Percentiles rank a stretch among this genome's conserved stretches.
Evolutionary conservation across 371 early-diverging fungal genomes (phyloP).

Genomic region (Apophysomyces sp.): DNA sequence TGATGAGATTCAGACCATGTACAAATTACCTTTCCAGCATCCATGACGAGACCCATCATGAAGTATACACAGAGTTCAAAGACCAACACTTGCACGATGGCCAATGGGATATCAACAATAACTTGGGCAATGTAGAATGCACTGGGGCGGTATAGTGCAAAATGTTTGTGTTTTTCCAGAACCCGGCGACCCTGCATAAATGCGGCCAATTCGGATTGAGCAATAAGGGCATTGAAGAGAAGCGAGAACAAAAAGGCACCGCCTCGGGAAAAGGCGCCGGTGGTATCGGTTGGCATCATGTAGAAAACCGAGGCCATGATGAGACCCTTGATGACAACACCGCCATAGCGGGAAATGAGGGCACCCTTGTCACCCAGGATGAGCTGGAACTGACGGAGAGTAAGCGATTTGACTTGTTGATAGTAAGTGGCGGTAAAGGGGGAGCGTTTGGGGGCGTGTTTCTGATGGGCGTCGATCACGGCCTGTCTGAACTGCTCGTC

Average conservation of each 20-base stretch:
- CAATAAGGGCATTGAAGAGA: conserved; percentile 59
- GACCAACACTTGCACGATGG: conserved; percentile 42
- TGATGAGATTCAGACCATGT: too few relatives aligned
- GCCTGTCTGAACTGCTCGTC: conserved; percentile 43
- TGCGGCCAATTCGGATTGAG: conserved; percentile 54
- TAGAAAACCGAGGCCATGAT: conserved; percentile 70
- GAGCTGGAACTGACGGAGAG: conserved; percentile 52
- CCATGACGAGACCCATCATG: conserved; percentile 52
- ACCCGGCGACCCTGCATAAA: conserved; percentile 60
- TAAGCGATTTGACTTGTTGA: conserved; percentile 45
- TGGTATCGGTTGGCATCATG: conserved; percentile 43
- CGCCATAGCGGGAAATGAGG: conserved; percentile 52
- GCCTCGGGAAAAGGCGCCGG: conserved; percentile 70
- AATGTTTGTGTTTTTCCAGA: conserved; percentile 67
- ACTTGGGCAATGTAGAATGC: conserved; percentile 63
- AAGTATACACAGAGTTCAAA: conserved; percentile 55
- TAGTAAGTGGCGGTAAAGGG: conserved; percentile 49
- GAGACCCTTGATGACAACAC: conserved; percentile 59
- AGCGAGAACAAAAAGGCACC: conserved; percentile 60
- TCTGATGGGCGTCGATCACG: conserved; percentile 43
- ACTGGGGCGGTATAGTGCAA: conserved; percentile 64
- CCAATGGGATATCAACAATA: conserved; percentile 39
- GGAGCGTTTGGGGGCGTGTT: conserved; percentile 36
- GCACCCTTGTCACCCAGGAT: conserved; percentile 46
- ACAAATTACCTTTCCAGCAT: conserved; percentile 51